phyloP scores from a whole-genome alignment of 1,139 yeast genomes.

The Suhomyces kunorum region DNA sequence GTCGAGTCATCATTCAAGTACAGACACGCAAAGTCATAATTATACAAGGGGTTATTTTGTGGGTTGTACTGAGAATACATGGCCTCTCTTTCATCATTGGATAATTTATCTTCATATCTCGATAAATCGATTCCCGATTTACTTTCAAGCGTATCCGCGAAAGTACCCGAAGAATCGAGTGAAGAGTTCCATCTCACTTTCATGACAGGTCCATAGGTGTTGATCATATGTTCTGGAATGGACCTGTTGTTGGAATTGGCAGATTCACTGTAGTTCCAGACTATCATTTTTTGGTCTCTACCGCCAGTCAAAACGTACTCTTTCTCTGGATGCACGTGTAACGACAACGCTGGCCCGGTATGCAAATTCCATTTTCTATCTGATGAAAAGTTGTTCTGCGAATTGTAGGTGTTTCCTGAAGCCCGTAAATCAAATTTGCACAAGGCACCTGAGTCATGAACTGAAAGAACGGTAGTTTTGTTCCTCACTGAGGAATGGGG shows the following conservation, averaged over 20 bases:
- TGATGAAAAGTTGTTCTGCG: slow-evolving; percentile 33
- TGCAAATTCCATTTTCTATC: slow-evolving; percentile 86
- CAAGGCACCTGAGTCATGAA: slow-evolving; percentile 87
- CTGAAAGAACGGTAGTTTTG: slow-evolving; percentile 48
- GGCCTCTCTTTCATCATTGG: slow-evolving; percentile 33
- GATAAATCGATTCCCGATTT: slow-evolving; percentile 8
- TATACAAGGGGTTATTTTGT: slow-evolving; percentile 28
- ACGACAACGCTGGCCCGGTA: slow-evolving; percentile 83
- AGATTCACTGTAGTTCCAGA: slow-evolving; percentile 62
- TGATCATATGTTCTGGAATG: slow-evolving; percentile 69
- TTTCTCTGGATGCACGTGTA: slow-evolving; percentile 84
- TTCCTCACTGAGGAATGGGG: slow-evolving; percentile 44
- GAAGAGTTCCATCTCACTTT: slow-evolving; percentile 66
- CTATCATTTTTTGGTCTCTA: slow-evolving; percentile 78
- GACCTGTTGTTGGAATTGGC: slow-evolving; percentile 35
- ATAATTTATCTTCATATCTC: slow-evolving; percentile 17
- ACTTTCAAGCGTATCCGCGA: slow-evolving; percentile 4
- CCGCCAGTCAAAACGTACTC: slow-evolving; percentile 92
- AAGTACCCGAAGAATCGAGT: slow-evolving; percentile 21
- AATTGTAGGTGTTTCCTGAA: slow-evolving; percentile 22
- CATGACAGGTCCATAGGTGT: slow-evolving; percentile 74
- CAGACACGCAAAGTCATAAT: slow-evolving; percentile 74
- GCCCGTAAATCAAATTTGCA: slow-evolving; percentile 79
- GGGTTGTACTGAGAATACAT: slow-evolving; percentile 14
- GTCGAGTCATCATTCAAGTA: slow-evolving; percentile 76